Percentiles rank a stretch among this genome's conserved stretches.
These are phyloP conservation scores for Schoenoplectus tabernaemontani DNA, from an alignment of 202 grass and related monocot species.

Conservation along the genomic window DNA sequence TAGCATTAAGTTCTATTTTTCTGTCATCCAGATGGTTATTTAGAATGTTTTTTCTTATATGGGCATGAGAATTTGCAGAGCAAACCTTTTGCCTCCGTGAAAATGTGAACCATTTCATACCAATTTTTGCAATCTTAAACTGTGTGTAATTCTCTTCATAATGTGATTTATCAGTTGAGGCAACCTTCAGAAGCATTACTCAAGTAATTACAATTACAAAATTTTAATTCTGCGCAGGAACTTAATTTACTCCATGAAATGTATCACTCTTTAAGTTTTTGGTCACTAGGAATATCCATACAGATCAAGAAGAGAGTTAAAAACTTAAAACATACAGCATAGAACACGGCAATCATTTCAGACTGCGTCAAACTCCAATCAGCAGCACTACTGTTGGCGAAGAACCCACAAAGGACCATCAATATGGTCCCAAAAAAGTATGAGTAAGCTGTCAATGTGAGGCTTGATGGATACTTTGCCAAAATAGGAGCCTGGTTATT, in stretches of 20 bases:
- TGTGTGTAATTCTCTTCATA: background rate
- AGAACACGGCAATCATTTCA: conserved; percentile 65
- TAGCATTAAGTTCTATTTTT: too few relatives aligned
- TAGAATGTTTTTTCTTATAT: too few relatives aligned
- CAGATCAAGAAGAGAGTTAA: background rate
- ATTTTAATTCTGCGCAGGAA: background rate
- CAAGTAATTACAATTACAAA: background rate
- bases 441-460: conserved; percentile 70
- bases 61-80: too few relatives aligned
- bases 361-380: conserved; percentile 66
- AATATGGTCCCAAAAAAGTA: conserved; percentile 72
- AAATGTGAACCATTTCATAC: background rate
- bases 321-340: conserved; percentile 54
- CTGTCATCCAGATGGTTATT: too few relatives aligned
- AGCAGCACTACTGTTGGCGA: conserved; percentile 33
- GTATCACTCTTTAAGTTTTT: background rate
- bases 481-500: conserved; percentile 74
- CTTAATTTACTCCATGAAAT: too few relatives aligned
- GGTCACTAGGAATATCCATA: background rate
- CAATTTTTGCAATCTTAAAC: background rate
- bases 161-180: background rate
- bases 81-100: too few relatives aligned
- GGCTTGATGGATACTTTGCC: conserved; percentile 59
- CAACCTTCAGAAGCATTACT: background rate
- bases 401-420: conserved; percentile 66